Percentiles rank a stretch among this genome's conserved stretches.
Evolutionary conservation across 805 yeast species (phyloP).

Genomic region (Ogataea siamensis): DNA sequence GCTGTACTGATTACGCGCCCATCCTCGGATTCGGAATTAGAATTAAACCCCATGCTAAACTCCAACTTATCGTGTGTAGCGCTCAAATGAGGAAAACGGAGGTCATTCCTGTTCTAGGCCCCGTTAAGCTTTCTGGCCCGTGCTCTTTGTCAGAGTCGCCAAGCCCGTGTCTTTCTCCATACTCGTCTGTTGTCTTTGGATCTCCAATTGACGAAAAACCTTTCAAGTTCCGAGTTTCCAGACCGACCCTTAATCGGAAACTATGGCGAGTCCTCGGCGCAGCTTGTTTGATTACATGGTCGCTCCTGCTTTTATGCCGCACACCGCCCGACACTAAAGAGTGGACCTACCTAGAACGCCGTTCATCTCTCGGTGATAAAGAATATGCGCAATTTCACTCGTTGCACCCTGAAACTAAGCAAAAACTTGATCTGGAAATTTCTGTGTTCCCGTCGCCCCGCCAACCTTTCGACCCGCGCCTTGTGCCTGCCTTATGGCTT

Average conservation of each 20-base stretch:
- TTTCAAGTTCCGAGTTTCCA: not conserved
- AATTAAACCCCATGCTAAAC: not conserved
- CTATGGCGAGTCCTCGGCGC: constrained; percentile 2
- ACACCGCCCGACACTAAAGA: not conserved
- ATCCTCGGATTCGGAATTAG: not conserved
- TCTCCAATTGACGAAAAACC: constrained; percentile 17
- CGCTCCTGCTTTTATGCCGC: not conserved
- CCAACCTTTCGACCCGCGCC: constrained; percentile 21
- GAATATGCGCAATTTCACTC: constrained; percentile 8
- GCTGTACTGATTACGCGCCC: too few relatives aligned
- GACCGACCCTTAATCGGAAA: constrained; percentile 7
- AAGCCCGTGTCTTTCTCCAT: constrained; percentile 12
- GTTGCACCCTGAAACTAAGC: constrained; percentile 2
- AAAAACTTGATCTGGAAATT: constrained; percentile 6
- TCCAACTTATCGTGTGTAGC: not conserved
- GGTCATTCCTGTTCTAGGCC: constrained; percentile 4
- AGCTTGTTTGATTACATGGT: not conserved
- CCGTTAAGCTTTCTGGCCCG: constrained; percentile 9
- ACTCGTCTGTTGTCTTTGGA: constrained; percentile 7
- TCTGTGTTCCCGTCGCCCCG: constrained; percentile 12
- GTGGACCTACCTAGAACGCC: constrained; percentile 2
- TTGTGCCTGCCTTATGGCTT: constrained; percentile 20
- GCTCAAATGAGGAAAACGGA: constrained; percentile 7
- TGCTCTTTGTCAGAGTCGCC: constrained; percentile 9
- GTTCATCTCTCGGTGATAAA: not conserved